Evolutionary conservation across 2,329 filamentous ascomycete genomes (phyloP).

Genomic region (Epichloe brachyelytri): DNA sequence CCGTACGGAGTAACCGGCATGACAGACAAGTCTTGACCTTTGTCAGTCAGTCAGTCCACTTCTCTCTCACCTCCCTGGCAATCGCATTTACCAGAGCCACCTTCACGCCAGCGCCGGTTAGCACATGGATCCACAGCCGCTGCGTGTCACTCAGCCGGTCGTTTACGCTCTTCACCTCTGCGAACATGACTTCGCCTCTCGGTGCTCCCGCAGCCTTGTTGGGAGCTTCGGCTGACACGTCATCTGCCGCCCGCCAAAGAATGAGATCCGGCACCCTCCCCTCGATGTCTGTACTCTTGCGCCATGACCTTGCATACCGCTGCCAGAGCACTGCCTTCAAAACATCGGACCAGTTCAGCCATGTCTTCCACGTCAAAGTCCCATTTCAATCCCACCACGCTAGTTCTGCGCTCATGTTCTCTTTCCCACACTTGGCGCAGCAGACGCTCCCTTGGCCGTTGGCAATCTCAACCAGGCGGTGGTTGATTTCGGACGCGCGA

Average conservation of each 20-base stretch:
- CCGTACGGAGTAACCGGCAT: too few relatives aligned
- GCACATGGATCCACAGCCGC: constrained; percentile 89
- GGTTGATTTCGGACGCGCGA: constrained; percentile 80
- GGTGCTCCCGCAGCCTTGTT: constrained; percentile 19
- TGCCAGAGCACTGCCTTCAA: constrained; percentile 67
- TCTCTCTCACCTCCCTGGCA: constrained; percentile 36
- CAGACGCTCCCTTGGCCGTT: constrained; percentile 65
- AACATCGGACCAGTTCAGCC: constrained; percentile 64
- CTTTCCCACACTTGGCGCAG: constrained; percentile 54
- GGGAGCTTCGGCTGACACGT: neutral
- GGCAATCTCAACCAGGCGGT: constrained; percentile 70
- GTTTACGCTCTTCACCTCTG: constrained; percentile 72
- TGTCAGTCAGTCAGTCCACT: constrained; percentile 16
- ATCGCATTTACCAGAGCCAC: constrained; percentile 68
- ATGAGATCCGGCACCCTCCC: constrained; percentile 87
- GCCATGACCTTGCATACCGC: constrained; percentile 86
- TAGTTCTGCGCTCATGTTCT: constrained; percentile 60
- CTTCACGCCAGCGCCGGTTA: constrained; percentile 69
- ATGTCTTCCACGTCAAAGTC: constrained; percentile 70
- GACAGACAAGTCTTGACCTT: too few relatives aligned
- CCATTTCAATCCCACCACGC: constrained; percentile 88
- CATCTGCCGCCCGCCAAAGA: constrained; percentile 51
- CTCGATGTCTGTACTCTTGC: constrained; percentile 81
- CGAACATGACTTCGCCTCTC: constrained; percentile 57
- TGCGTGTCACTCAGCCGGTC: constrained; percentile 94